Percentiles rank a stretch among this genome's conserved stretches.
Evolutionary conservation across 2,329 filamentous ascomycete genomes (phyloP).

Genomic region (Paecilomyces formosus): DNA sequence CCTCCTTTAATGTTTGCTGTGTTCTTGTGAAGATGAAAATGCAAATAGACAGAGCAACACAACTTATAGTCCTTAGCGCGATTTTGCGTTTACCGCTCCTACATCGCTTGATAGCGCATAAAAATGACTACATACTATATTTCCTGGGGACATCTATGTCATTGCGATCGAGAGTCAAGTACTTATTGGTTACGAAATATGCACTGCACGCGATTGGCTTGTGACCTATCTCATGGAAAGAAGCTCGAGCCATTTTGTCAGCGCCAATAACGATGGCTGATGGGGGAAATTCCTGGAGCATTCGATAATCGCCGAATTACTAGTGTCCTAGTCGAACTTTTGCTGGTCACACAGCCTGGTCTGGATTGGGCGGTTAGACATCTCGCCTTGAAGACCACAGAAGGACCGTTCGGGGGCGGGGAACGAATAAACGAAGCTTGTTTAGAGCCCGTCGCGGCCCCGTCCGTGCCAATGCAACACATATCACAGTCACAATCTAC

Average conservation of each 20-base stretch:
- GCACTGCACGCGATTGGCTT: neutral
- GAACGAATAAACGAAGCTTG: neutral
- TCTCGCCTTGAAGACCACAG: neutral
- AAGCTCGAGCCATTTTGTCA: neutral
- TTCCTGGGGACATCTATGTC: neutral
- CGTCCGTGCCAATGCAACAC: conserved; percentile 13
- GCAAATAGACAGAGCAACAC: too few species aligned
- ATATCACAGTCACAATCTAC: conserved; percentile 25
- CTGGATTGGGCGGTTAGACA: neutral
- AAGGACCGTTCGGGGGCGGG: neutral
- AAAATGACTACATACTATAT: neutral
- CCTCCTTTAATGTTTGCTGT: too few species aligned
- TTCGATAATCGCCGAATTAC: neutral
- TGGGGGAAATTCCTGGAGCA: neutral
- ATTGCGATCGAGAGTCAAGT: neutral
- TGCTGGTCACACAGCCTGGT: neutral
- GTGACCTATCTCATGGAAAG: neutral
- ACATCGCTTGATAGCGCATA: neutral
- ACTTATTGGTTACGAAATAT: neutral
- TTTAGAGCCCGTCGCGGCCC: conserved; percentile 10
- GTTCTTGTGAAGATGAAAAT: too few species aligned
- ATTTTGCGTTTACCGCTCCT: neutral
- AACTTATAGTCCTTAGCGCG: neutral
- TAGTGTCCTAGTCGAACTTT: neutral
- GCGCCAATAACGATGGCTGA: neutral